phyloP scores from a whole-genome alignment of 805 yeast genomes.

The Yarrowia hollandica region DNA sequence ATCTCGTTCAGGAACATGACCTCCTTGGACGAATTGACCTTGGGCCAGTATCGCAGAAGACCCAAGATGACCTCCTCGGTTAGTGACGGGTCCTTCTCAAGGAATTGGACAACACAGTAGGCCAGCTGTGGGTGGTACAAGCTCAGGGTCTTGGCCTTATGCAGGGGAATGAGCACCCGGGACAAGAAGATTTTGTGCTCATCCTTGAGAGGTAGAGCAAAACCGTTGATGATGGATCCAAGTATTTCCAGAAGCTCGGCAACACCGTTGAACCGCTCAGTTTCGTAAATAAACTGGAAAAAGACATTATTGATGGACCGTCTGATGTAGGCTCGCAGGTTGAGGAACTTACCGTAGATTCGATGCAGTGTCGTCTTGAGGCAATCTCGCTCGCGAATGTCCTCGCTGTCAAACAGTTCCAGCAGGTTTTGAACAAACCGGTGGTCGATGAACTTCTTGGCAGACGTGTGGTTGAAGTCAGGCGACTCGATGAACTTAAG shows the following conservation, averaged over 20 bases:
- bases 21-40: slow-evolving; percentile 90
- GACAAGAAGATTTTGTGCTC: slow-evolving; percentile 91
- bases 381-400: slow-evolving; percentile 93
- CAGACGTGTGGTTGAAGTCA: slow-evolving; percentile 88
- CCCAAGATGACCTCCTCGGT: slow-evolving; percentile 98
- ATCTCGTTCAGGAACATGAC: slow-evolving; percentile 93
- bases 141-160: slow-evolving; percentile 83
- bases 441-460: slow-evolving; percentile 92
- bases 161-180: slow-evolving; percentile 85
- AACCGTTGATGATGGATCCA: slow-evolving; percentile 96
- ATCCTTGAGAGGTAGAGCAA: slow-evolving; percentile 94
- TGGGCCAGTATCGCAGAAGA: slow-evolving; percentile 92
- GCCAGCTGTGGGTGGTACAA: slow-evolving; percentile 96
- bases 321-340: slow-evolving; percentile 85
- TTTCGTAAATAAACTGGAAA: slow-evolving; percentile 89
- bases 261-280: slow-evolving; percentile 92
- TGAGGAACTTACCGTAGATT: slow-evolving; percentile 91
- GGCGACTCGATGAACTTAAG: slow-evolving; percentile 90
- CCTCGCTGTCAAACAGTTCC: slow-evolving; percentile 93
- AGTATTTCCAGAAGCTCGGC: slow-evolving; percentile 92
- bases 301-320: slow-evolving; percentile 90
- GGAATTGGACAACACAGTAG: slow-evolving; percentile 92
- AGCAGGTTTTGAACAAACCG: slow-evolving; percentile 75
- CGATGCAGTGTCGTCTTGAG: slow-evolving; percentile 93
- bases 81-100: slow-evolving; percentile 87